These are phyloP conservation scores for Globisporangium lucens DNA, from an alignment of 352 stramenopile species.

Conservation along the genomic window DNA sequence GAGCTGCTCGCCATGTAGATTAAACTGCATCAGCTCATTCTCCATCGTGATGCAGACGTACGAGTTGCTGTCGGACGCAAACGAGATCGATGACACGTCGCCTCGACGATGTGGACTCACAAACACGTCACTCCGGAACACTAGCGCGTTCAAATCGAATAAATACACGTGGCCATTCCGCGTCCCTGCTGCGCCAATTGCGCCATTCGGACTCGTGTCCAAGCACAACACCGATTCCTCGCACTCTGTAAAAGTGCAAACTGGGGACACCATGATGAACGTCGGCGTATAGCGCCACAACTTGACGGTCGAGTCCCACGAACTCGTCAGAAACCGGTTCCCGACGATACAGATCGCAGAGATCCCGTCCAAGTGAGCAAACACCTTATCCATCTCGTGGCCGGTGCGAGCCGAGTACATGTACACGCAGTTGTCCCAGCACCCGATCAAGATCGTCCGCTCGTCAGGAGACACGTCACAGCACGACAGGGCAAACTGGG, in stretches of 20 bases:
- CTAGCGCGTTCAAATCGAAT: constrained; percentile 30
- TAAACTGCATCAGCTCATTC: constrained; percentile 66
- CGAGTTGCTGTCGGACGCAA: constrained; percentile 44
- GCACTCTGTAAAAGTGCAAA: constrained; percentile 58
- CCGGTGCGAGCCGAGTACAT: constrained; percentile 67
- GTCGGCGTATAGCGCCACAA: constrained; percentile 65
- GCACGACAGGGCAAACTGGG: constrained; percentile 50
- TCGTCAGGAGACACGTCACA: constrained; percentile 72
- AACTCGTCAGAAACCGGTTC: constrained; percentile 65
- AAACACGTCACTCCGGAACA: constrained; percentile 30
- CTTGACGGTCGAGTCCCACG: constrained; percentile 76
- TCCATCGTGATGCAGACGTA: constrained; percentile 71
- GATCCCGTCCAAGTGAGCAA: constrained; percentile 67
- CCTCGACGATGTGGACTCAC: constrained; percentile 30
- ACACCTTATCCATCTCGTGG: constrained; percentile 51
- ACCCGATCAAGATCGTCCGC: constrained; percentile 54
- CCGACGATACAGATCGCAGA: constrained; percentile 62
- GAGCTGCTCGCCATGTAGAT: constrained; percentile 41
- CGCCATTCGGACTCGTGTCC: constrained; percentile 54
- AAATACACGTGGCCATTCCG: constrained; percentile 59
- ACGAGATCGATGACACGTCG: constrained; percentile 54
- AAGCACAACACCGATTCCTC: constrained; percentile 67
- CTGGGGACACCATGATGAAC: constrained; percentile 42
- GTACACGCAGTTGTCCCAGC: constrained; percentile 73
- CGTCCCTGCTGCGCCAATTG: constrained; percentile 45